phyloP scores from a whole-genome alignment of 257 asterid species.

The Echites panduratus region DNA sequence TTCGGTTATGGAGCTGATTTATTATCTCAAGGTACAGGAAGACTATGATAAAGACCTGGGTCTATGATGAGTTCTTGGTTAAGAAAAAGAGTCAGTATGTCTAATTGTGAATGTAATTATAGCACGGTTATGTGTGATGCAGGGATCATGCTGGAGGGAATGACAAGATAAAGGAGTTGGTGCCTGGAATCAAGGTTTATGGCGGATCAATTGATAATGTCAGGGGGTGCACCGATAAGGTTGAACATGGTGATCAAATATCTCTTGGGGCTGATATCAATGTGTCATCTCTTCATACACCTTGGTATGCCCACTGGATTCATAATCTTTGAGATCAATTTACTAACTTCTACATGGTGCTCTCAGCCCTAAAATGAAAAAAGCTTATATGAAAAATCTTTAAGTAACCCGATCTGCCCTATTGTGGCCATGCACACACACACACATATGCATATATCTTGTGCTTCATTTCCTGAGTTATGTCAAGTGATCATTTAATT shows the following conservation, averaged over 20 bases:
- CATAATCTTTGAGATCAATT: background rate
- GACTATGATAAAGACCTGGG: too few species aligned
- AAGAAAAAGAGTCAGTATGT: too few species aligned
- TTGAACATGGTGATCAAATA: slow-evolving; percentile 74
- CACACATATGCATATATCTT: too few species aligned
- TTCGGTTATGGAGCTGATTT: too few species aligned
- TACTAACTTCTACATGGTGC: background rate
- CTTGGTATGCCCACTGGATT: slow-evolving; percentile 46
- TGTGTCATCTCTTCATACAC: slow-evolving; percentile 75
- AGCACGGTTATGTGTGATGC: background rate
- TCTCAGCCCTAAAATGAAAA: background rate
- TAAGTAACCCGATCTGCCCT: background rate
- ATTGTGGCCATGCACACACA: background rate
- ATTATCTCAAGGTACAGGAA: too few species aligned
- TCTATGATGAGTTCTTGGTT: too few species aligned
- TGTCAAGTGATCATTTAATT: background rate
- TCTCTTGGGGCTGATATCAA: slow-evolving; percentile 60
- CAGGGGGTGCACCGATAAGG: slow-evolving; percentile 72
- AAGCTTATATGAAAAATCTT: background rate
- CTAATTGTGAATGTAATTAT: background rate
- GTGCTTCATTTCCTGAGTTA: background rate
- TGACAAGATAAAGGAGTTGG: slow-evolving; percentile 69
- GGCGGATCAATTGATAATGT: slow-evolving; percentile 88
- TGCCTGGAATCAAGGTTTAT: slow-evolving; percentile 68
- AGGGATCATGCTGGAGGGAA: slow-evolving; percentile 99